Evolutionary conservation across 2,329 filamentous ascomycete species (phyloP).

Genomic region (Exserohilum rostratum): DNA sequence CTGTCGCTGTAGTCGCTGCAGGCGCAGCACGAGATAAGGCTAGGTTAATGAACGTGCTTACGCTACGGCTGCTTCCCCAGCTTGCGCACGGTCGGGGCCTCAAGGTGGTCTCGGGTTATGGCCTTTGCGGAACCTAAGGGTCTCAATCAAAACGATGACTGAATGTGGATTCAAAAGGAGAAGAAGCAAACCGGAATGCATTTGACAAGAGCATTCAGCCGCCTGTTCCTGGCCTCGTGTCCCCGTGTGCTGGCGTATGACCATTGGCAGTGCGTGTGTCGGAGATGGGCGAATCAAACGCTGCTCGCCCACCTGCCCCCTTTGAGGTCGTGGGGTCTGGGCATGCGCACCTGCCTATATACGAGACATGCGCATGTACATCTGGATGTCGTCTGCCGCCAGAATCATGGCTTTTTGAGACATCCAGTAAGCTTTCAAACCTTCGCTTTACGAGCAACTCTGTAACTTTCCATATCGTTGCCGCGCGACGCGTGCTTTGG

Average conservation of each 20-base stretch:
- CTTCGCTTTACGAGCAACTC: background rate
- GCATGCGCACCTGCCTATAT: conserved; percentile 33
- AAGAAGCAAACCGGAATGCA: conserved; percentile 1
- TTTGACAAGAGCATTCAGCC: conserved; percentile 21
- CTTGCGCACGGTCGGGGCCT: conserved; percentile 25
- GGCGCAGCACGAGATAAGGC: conserved; percentile 26
- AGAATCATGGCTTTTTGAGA: conserved; percentile 8
- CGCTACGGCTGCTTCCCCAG: conserved; percentile 25
- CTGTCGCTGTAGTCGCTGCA: conserved; percentile 20
- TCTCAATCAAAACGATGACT: conserved; percentile 1
- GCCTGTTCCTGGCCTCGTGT: conserved; percentile 25
- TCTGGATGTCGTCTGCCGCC: conserved; percentile 13
- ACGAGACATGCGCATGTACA: conserved; percentile 24
- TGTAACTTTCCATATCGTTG: background rate
- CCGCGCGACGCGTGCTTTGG: background rate
- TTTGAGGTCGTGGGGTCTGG: conserved; percentile 30
- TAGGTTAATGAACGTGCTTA: conserved; percentile 17
- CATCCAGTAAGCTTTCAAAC: background rate
- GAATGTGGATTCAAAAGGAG: conserved; percentile 1
- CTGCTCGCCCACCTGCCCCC: conserved; percentile 23
- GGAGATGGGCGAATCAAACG: conserved; percentile 35
- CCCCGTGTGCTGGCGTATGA: conserved; percentile 34
- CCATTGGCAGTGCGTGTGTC: conserved; percentile 32
- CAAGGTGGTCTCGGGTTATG: conserved; percentile 14
- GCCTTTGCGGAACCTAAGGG: conserved; percentile 15